These are phyloP conservation scores for Cronartium quercuum DNA, from an alignment of 1,284 basidiomycete species.

Conservation along the genomic window DNA sequence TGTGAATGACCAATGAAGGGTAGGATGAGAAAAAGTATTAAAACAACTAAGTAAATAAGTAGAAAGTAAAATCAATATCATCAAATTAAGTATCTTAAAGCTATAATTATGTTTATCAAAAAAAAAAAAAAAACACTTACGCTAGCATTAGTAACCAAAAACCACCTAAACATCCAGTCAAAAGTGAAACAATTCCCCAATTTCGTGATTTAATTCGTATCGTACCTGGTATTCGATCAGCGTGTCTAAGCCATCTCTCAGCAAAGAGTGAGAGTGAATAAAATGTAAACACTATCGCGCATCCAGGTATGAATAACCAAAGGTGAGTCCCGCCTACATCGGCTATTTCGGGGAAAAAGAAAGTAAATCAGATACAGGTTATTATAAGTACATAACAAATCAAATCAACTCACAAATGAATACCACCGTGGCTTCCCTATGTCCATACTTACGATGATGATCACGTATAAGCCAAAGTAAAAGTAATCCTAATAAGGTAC, in stretches of 20 bases:
- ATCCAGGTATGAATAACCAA: background rate
- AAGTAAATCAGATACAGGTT: no score
- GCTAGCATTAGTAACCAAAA: background rate
- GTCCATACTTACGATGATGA: background rate
- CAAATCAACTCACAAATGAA: background rate
- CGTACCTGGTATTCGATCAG: background rate
- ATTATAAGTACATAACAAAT: no score
- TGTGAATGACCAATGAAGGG: constrained; percentile 25
- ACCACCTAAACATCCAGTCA: constrained; percentile 11
- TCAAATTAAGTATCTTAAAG: no score
- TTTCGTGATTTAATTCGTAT: background rate
- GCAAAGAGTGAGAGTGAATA: background rate
- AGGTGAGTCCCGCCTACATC: background rate
- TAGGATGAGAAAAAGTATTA: constrained; percentile 24
- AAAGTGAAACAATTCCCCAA: constrained; percentile 10
- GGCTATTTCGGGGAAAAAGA: background rate
- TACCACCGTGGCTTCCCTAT: background rate
- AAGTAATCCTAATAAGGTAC: constrained; percentile 6
- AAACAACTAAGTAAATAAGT: background rate
- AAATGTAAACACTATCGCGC: background rate
- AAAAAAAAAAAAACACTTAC: background rate
- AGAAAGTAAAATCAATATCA: background rate
- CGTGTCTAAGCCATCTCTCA: background rate
- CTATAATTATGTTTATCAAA: background rate
- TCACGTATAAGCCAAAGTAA: constrained; percentile 11